These are phyloP conservation scores for Schwanniomyces vanrijiae DNA, from an alignment of 805 yeast genomes.

Conservation along the genomic window DNA sequence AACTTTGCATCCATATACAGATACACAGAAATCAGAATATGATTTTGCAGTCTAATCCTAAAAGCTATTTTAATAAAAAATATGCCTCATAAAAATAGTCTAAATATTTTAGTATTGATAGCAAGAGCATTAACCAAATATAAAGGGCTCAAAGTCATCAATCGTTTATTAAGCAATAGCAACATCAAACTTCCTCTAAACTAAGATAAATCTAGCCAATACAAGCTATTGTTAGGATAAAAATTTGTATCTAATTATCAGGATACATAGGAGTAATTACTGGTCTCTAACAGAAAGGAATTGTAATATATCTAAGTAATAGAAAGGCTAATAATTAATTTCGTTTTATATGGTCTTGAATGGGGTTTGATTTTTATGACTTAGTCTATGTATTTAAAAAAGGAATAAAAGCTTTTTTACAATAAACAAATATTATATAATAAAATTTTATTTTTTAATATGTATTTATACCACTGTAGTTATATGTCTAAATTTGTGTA, in stretches of 20 bases:
- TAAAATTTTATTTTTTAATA: neutral
- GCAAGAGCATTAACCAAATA: neutral
- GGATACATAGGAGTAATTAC: slow-evolving; percentile 29
- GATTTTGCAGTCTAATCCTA: neutral
- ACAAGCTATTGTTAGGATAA: slow-evolving; percentile 17
- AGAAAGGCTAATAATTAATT: too few relatives aligned
- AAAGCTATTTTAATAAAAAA: too few relatives aligned
- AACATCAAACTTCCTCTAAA: neutral
- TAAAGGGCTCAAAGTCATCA: neutral
- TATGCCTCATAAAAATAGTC: neutral
- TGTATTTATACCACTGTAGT: neutral
- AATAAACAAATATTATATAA: neutral
- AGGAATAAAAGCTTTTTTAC: neutral
- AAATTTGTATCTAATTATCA: slow-evolving; percentile 20
- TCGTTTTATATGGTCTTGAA: too few relatives aligned
- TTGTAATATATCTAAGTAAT: slow-evolving; percentile 24
- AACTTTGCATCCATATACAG: neutral
- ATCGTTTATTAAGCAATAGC: neutral
- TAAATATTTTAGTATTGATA: neutral
- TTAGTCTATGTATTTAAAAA: too few relatives aligned
- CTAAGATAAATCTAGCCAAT: neutral
- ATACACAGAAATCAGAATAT: neutral
- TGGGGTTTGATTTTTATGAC: neutral
- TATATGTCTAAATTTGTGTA: slow-evolving; percentile 12
- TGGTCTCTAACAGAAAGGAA: slow-evolving; percentile 29